Evolutionary conservation across 1,284 basidiomycete species (phyloP).

Genomic region (Marasmius sp.): DNA sequence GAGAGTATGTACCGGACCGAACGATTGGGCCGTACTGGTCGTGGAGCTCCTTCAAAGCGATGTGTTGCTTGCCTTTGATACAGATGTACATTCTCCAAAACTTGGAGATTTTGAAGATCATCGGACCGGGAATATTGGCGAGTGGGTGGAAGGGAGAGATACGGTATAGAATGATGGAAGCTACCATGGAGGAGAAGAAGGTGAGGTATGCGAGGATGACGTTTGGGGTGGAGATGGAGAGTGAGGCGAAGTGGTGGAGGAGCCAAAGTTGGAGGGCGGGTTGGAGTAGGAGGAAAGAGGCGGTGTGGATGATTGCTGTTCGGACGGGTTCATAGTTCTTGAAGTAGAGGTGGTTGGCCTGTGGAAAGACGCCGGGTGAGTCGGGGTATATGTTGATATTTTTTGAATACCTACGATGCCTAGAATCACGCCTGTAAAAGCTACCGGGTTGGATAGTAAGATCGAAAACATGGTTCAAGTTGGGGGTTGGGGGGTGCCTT

Average conservation of each 20-base stretch:
- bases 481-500: no score
- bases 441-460: no score
- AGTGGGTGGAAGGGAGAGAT: constrained; percentile 50
- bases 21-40: constrained; percentile 43
- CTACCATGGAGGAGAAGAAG: constrained; percentile 26
- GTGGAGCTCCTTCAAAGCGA: constrained; percentile 33
- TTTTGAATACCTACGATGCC: no score
- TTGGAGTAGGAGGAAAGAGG: no score
- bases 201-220: constrained; percentile 1
- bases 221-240: not conserved
- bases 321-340: no score
- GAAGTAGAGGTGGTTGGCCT: no score
- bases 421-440: no score
- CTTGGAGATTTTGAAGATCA: constrained; percentile 36
- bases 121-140: constrained; percentile 43
- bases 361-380: no score
- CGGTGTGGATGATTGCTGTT: no score
- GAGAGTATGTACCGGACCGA: constrained; percentile 33
- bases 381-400: no score
- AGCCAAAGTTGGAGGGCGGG: not conserved
- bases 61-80: constrained; percentile 35
- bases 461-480: no score
- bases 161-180: constrained; percentile 40
- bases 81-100: constrained; percentile 31
- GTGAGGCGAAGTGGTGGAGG: not conserved